Base-by-base conservation (phyloP, 352 stramenopile species). In the Phytophthora hibernalis region DNA sequence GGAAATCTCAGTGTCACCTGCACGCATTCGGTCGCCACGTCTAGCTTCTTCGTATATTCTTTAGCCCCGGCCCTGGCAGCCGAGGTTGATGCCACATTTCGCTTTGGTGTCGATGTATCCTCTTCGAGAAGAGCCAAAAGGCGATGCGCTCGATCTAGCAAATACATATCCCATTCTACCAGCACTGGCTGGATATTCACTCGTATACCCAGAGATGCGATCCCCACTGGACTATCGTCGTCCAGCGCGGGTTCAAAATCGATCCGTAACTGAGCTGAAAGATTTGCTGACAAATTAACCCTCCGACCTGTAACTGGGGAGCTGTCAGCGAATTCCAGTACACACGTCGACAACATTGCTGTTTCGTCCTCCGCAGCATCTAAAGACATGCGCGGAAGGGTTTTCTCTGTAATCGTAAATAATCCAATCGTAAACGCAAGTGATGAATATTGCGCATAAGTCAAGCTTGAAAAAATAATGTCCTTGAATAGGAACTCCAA, bases 151-250 rank as follows among this genome's bases (percentile, higher is more conserved):
- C 89, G 82, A 66, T 96, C 83, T 20, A 96, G 69, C 35, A 96
- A 65, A 66, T 93, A 89, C 87, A 95, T 93, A 77, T 96, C 89
- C 78, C 77, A 94, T 73, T 96, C 89, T 10, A 96, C 51, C 2
- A 93, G 54, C 42, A 96, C 70, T 6, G 89, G 87, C 31, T 95
- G 89, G 3, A 79, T 70, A 40, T 91, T 89, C 38, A 94, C 72
- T 54, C 84, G 77, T n/a, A 95, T 61, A 9, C 75, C 67, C 16
- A 93, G 54, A 4, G 74, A 83, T 28, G 86, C 64, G 20, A 81
- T 70, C 18, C 49, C 61, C n/a, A 54, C 60, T 18, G 44, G 43
- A 21, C 69, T 54, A 4, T 49, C 54, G 7, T 75, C 75, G 16
- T 72, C 70, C 7, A 15, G 16, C 43, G 69, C 69, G 13, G 72